Evolutionary conservation across 2,329 filamentous ascomycete genomes (phyloP), one percentile per base, ranked within the genome.

Genomic region (Phialophora expanda): DNA sequence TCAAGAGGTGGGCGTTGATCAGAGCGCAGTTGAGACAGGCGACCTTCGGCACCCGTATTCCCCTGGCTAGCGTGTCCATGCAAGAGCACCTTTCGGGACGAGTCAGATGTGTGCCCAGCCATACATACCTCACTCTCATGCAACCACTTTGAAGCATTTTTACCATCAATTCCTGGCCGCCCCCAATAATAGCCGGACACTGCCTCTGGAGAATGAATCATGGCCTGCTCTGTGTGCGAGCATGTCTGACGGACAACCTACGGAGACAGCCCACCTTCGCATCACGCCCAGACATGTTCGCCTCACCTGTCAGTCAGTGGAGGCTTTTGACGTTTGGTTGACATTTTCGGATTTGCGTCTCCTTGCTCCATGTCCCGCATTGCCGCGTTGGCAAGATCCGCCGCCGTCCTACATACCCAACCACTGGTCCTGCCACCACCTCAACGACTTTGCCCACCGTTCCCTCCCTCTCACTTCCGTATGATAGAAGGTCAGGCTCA

Each of bases 11-110:
- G 53, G 64, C 54, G 53, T 58, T 51, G 22, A 54, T 57, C 30
- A 53, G 44, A 54, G 24, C 9, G 48, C 30, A 54, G 51, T 57
- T 26, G 56, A 55, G 50, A 51, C 26, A 54, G 48, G 57, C n/a
- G 46, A 54, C n/a, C 9, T 57, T 9, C n/a, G n/a, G 32, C 48
- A 24, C 24, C 28, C 41, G n/a, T 24, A 30, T 58, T 59, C 38
- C 44, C 30, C 32, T 41, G 26, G 22, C 50, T 61, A 61, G 58
- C 58, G 58, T 46, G 28, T 14, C 50, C 38, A 62, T 68, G 66
- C 66, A 66, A 26, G 38, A 66, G 53, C 48, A 56, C 63, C 14
- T 44, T 63, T 66, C 32, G 30, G 61, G 66, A 61, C 28, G 30
- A 61, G 58, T 41, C 48, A 51, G 46, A 61, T 17, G 26, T 30